Base-by-base conservation (phyloP, 495 filamentous ascomycete genomes). In the Penicillium roqueforti region DNA sequence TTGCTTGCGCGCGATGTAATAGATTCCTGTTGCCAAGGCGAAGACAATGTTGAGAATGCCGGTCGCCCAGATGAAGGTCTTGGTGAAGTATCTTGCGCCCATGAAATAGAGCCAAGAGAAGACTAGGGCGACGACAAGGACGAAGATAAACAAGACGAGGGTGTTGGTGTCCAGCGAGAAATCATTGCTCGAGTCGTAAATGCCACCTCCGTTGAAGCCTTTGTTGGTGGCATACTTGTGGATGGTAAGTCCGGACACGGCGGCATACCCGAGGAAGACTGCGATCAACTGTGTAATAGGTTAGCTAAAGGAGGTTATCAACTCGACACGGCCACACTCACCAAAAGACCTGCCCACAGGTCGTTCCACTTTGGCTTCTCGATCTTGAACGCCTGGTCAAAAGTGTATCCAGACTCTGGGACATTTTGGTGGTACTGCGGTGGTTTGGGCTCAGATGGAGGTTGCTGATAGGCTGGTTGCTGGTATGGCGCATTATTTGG, bases 51-150 rank as follows among this genome's bases (percentile, higher is more conserved):
- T 84, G 39, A 87, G 55, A 45, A 87, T 84, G 18, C 84, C 83
- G 1, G 91, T 95, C 47, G 86, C 84, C 87, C 89, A 96, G 61
- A 97, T 91, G 57, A 92, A 89, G 59, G 89, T 82, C 65, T 95
- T 95, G 4, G 92, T 91, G 56, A 92, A 95, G 47, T 79, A 75
- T 40, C 92, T 83, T 34, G 89, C 89, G 10, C 86, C 69, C 62
- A 83, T 78, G 55, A 95, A 85, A 64, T 96, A 96, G 14, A 66
- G 77, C 65, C 81, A 88, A 26, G 87, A 90, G 22, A 95, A 75
- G 2, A 86, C 79, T 16, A 91, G 77, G 6, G 90, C 86, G 37
- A 88, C 77, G 22, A 69, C 76, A 1, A 95, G 78, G 4, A 88
- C 80, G 67, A 95, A 92, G 10, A 78, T 76, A 56, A 96, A 95